Evolutionary conservation across 768 basidiomycete genomes (phyloP), one percentile per base, ranked within the genome.

Genomic region (Serpula lacrymans): DNA sequence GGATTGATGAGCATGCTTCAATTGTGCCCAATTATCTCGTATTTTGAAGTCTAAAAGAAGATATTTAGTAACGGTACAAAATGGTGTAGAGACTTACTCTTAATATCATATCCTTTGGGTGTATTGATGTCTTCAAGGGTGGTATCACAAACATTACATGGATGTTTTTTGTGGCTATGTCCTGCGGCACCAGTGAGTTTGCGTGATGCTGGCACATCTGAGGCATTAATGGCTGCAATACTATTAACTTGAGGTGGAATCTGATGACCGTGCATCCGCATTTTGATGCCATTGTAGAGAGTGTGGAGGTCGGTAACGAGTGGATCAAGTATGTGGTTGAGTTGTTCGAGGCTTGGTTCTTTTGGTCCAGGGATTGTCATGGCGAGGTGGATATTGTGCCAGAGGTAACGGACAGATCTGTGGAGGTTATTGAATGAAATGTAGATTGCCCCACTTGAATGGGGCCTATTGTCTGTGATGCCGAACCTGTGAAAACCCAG

Each of bases 341-440:
- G 37, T 26, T 71, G 42, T 0, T 54, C 44, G 0, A 49, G 35
- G 0, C 48, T 46, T 0, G 70, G 68, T 14, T 69, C 56, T 2
- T 51, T 37, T 0, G 69, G 71, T 0, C 70, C 62, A 1, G 65
- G 68, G 4, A 69, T 63, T 24, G 70, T 49, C 0, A 57, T 67
- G 0, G 55, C 58, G 0, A 69, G 48, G 42, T 59, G 72, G 44
- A 73, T 53, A 44, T 75, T 68, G 18, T 70, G 59, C 0, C 49
- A 48, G 8, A 59, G 57, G 42, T 67, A 70, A 3, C 55, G 47
- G 1, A 63, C 39, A 17, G 63, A 46, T 0, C 52, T 53, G 1
- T 68, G 68, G 0, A 74, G 55, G 34, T 71, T 71, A 1, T 52
- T 25, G 12, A 46, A 54, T 1, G 48, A 39, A 31, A 42, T 43